Conservation (phyloP, 1,284 basidiomycete species). For the Volvariella volvacea region DNA sequence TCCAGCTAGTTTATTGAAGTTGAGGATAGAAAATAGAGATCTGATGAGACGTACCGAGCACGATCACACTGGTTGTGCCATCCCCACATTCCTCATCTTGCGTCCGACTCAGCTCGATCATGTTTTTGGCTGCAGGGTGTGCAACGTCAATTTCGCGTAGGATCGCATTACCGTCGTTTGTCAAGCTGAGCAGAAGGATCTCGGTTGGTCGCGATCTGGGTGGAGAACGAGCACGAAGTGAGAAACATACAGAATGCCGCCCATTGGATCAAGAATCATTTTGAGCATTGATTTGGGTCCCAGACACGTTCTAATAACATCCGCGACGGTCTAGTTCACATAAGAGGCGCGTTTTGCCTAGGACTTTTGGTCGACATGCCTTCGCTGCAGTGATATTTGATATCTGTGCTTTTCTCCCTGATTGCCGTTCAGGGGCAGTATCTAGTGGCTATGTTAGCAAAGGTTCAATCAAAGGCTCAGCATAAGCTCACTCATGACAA, state of each 20-base stretch:
- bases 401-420: slow-evolving; percentile 92
- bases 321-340: slow-evolving; percentile 78
- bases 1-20: slow-evolving; percentile 60
- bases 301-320: slow-evolving; percentile 97
- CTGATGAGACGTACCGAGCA: slow-evolving; percentile 64
- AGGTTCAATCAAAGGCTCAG: too few relatives aligned
- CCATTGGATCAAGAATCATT: slow-evolving; percentile 99
- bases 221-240: slow-evolving; percentile 3
- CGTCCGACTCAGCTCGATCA: slow-evolving; percentile 97
- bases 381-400: slow-evolving; percentile 98
- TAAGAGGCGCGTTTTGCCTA: slow-evolving; percentile 8
- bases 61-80: slow-evolving; percentile 96
- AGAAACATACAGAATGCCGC: slow-evolving; percentile 78
- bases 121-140: slow-evolving; percentile 97
- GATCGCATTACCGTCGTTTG: slow-evolving; percentile 98
- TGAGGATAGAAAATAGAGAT: neutral
- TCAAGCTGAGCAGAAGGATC: slow-evolving; percentile 52
- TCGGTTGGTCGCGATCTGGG: neutral
- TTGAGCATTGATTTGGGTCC: slow-evolving; percentile 99
- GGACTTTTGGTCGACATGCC: slow-evolving; percentile 28
- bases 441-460: slow-evolving; percentile 42
- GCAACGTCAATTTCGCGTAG: slow-evolving; percentile 97
- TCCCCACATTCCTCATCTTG: slow-evolving; percentile 99
- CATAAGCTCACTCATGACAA: slow-evolving; percentile 58
- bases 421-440: slow-evolving; percentile 89